Percentiles rank a stretch among this genome's conserved stretches.
These are phyloP conservation scores for Aspergillus niger DNA, from an alignment of 2,329 filamentous ascomycete genomes.

Conservation along the genomic window DNA sequence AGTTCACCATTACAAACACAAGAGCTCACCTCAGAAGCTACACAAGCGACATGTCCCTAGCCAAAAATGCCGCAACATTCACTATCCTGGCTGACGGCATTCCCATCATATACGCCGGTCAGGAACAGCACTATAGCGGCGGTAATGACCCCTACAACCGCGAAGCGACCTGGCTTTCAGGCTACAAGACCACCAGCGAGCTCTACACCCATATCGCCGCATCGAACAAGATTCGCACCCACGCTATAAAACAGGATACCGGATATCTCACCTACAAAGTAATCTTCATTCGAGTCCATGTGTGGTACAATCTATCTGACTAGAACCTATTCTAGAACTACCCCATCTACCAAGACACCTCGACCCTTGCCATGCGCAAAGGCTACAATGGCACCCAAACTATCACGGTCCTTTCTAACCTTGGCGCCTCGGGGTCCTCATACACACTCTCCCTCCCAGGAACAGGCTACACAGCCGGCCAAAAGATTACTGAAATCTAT, in stretches of 20 bases:
- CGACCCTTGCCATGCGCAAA: slow-evolving; percentile 48
- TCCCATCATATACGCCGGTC: slow-evolving; percentile 68
- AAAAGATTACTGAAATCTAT: slow-evolving; percentile 30
- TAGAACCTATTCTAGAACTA: slow-evolving; percentile 29
- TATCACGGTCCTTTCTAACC: slow-evolving; percentile 46
- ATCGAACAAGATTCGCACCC: slow-evolving; percentile 55
- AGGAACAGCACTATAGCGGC: slow-evolving; percentile 63
- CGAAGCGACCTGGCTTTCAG: slow-evolving; percentile 61
- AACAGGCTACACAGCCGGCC: slow-evolving; percentile 29
- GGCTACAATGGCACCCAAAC: slow-evolving; percentile 43
- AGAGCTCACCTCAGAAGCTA: slow-evolving; percentile 22
- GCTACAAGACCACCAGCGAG: slow-evolving; percentile 49
- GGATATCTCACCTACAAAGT: slow-evolving; percentile 46
- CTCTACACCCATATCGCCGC: slow-evolving; percentile 53
- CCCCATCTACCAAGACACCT: slow-evolving; percentile 47
- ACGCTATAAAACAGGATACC: slow-evolving; percentile 41
- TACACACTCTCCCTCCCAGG: slow-evolving; percentile 29
- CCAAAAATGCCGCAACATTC: slow-evolving; percentile 65
- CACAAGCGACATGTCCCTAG: slow-evolving; percentile 44
- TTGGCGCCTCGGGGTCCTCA: slow-evolving; percentile 34
- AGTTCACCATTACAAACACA: neutral
- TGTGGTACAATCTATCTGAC: neutral
- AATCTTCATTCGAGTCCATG: neutral
- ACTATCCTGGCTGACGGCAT: slow-evolving; percentile 63
- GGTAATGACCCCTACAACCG: slow-evolving; percentile 54